Base-by-base conservation (phyloP, 176 grass and related monocot genomes). In the Areca catechu region DNA sequence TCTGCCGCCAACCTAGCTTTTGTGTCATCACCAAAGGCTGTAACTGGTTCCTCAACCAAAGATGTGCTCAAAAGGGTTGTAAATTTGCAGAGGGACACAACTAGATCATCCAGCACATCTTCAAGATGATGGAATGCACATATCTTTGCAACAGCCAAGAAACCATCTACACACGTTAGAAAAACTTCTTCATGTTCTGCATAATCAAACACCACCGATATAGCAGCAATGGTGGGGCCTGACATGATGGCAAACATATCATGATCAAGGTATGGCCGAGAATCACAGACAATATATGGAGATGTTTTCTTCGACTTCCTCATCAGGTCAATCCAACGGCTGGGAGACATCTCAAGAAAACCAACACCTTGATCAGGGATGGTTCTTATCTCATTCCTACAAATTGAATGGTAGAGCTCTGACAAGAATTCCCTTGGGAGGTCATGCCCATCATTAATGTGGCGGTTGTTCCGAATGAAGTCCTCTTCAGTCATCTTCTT, bases 401-500 rank as follows among this genome's bases (percentile, higher is more conserved):
- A 92, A 69, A 97, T 97, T 54, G 93, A 97, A 60, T 80, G 69
- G 66, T 85, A 97, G 53, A 91, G 71, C 30, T 92, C 87, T 2
- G 72, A 85, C 67, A 97, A 74, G 57, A 85, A 97, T 21, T 97
- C 87, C 59, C 81, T 83, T 47, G 93, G 93, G 60, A 97, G 80
- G 65, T 97, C 93, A 50, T 34, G 88, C 17, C 87, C 93, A 72
- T 83, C 86, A 80, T 97, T 97, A 24, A 97, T 97, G 58, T 62
- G 76, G 28, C 93, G 86, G 59, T 97, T 97, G 65, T 97, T 97
- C 64, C 87, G 79, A 48, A 97, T 85, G 71, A 97, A 97, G 57
- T 97, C 93, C 68, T 97, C 93, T 81, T 97, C 93, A 22, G 93
- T 91, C 93, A 97, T 97, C 79, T 97, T 97, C 76, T 91, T 97